A percentile compares a stretch with the other conserved stretches of the same genome.
These are phyloP conservation scores for Euptelea pleiosperma DNA, from an alignment of 164 flowering plant species.

Conservation along the genomic window DNA sequence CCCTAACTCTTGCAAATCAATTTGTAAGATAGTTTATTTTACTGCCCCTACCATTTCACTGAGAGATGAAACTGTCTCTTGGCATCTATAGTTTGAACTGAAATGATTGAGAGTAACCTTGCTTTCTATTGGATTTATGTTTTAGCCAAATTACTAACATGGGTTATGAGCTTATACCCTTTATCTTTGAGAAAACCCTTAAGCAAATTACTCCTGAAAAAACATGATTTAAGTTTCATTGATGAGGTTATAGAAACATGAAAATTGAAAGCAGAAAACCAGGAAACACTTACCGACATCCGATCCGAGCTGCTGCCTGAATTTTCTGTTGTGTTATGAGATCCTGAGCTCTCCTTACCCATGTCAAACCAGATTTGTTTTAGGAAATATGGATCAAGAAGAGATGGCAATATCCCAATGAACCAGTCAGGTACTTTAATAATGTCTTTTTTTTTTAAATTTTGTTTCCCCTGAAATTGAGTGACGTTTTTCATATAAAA, in stretches of 20 bases:
- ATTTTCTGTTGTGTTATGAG: background rate
- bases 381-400: background rate
- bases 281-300: conserved; percentile 10
- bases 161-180: too few relatives aligned
- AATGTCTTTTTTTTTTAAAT: too few relatives aligned
- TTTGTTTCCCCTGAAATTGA: too few relatives aligned
- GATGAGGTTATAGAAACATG: background rate
- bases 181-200: too few relatives aligned
- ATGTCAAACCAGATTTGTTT: background rate
- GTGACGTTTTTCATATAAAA: too few relatives aligned
- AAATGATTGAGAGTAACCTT: too few relatives aligned
- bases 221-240: background rate
- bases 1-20: too few relatives aligned
- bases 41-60: too few relatives aligned
- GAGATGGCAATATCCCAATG: background rate
- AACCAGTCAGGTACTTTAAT: background rate
- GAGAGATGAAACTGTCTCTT: too few relatives aligned
- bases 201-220: background rate
- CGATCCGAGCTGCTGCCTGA: background rate
- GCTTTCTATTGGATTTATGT: too few relatives aligned
- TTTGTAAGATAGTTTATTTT: too few relatives aligned
- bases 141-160: background rate
- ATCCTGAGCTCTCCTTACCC: background rate
- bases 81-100: too few relatives aligned
- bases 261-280: background rate